Conservation (phyloP, 225 moss, liverwort and hornwort genomes). For the Marchantia polymorpha region DNA sequence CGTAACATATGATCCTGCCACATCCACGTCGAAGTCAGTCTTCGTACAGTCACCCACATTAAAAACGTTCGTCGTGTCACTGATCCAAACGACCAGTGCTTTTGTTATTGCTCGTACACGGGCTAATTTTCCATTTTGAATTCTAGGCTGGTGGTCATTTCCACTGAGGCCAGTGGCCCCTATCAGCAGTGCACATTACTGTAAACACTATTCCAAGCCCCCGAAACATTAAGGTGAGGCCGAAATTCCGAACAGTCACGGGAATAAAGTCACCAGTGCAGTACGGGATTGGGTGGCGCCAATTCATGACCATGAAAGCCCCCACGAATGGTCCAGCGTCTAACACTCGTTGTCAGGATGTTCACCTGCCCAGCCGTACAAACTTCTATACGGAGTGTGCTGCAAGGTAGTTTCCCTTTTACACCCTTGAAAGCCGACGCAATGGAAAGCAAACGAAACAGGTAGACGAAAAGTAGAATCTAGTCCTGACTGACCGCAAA, state of each 20-base stretch:
- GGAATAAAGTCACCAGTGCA: background rate
- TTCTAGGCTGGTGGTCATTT: background rate
- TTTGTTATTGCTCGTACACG: background rate
- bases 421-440: background rate
- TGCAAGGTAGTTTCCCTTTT: background rate
- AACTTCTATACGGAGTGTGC: background rate
- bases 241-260: background rate
- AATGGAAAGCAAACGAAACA: background rate
- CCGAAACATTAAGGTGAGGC: background rate
- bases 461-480: background rate
- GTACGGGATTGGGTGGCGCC: background rate
- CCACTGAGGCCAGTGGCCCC: background rate
- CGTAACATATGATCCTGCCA: conserved; percentile 95
- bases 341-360: background rate
- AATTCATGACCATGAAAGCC: background rate
- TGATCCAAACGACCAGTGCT: background rate
- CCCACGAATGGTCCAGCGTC: background rate
- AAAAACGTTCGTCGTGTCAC: background rate
- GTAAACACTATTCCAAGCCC: background rate
- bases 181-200: background rate
- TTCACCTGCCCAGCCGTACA: background rate
- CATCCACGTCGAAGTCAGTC: background rate
- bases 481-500: background rate
- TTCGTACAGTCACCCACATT: background rate
- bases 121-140: background rate